phyloP scores from a whole-genome alignment of 352 stramenopile genomes.

The Phytopythium montanum region DNA sequence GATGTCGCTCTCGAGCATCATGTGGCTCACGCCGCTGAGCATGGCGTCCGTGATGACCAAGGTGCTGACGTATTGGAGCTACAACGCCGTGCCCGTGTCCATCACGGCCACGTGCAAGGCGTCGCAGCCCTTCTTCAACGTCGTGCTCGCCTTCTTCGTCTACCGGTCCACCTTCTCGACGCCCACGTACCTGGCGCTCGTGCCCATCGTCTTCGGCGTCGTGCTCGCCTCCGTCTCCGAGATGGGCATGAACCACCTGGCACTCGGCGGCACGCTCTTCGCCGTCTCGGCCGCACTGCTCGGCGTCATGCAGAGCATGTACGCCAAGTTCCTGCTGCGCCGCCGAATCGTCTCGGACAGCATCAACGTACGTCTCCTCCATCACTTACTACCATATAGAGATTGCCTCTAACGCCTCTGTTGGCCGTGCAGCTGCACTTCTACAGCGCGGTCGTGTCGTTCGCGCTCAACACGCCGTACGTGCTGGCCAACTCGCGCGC shows the following conservation, averaged over 20 bases:
- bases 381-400: too few species aligned
- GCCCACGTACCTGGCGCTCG: conserved; percentile 71
- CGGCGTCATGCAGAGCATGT: conserved; percentile 88
- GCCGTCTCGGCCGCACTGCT: conserved; percentile 70
- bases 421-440: conserved; percentile 70
- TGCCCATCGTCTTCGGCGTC: conserved; percentile 82
- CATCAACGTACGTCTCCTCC: conserved; percentile 70
- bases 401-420: too few species aligned
- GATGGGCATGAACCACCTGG: conserved; percentile 85
- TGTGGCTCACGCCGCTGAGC: conserved; percentile 79
- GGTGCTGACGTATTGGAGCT: conserved; percentile 87
- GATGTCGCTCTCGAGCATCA: conserved; percentile 45
- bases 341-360: conserved; percentile 73
- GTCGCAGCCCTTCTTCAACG: conserved; percentile 86
- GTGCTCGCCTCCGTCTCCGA: conserved; percentile 82
- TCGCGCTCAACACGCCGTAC: conserved; percentile 79
- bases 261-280: conserved; percentile 61
- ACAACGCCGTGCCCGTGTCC: conserved; percentile 77
- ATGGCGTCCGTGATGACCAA: conserved; percentile 79
- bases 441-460: conserved; percentile 80
- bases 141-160: conserved; percentile 67
- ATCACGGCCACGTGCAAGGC: conserved; percentile 87
- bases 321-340: conserved; percentile 81
- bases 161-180: conserved; percentile 75
- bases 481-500: conserved; percentile 55